These are phyloP conservation scores for Boletus tomentosulus DNA, from an alignment of 768 basidiomycete genomes.

Conservation along the genomic window DNA sequence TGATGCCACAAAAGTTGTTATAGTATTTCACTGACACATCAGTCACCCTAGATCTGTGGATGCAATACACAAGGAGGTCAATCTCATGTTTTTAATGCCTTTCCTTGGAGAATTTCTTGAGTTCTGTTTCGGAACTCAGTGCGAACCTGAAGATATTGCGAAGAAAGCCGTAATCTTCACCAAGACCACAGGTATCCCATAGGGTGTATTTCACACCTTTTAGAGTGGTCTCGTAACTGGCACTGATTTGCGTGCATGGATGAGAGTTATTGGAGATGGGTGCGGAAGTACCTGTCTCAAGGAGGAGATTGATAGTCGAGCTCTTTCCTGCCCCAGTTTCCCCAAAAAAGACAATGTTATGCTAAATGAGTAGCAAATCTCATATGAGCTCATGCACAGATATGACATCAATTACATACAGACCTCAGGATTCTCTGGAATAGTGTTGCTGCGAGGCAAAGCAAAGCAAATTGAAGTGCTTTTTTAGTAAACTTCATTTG, in stretches of 20 bases:
- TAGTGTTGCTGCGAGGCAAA: too few species aligned
- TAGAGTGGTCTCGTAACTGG: conserved; percentile 5
- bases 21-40: conserved; percentile 30
- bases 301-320: conserved; percentile 25
- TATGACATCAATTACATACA: not conserved
- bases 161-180: conserved; percentile 22
- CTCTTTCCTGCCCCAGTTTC: conserved; percentile 26
- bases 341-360: conserved; percentile 23
- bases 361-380: not conserved
- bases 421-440: conserved; percentile 8
- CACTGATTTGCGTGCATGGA: conserved; percentile 15
- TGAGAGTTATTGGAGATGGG: conserved; percentile 4
- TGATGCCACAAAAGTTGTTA: conserved; percentile 30
- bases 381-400: conserved; percentile 1
- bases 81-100: conserved; percentile 25
- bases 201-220: conserved; percentile 10
- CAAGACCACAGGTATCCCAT: conserved; percentile 39
- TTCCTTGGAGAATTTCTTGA: conserved; percentile 21
- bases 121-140: conserved; percentile 9
- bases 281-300: conserved; percentile 5
- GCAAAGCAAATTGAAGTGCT: too few species aligned
- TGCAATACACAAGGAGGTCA: conserved; percentile 39
- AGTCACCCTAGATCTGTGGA: conserved; percentile 33
- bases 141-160: conserved; percentile 8
- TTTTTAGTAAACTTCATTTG: not conserved